Evolutionary conservation across 305 asterid species (phyloP), one percentile per base, ranked within the genome.

Genomic region (Striga hermonthica): DNA sequence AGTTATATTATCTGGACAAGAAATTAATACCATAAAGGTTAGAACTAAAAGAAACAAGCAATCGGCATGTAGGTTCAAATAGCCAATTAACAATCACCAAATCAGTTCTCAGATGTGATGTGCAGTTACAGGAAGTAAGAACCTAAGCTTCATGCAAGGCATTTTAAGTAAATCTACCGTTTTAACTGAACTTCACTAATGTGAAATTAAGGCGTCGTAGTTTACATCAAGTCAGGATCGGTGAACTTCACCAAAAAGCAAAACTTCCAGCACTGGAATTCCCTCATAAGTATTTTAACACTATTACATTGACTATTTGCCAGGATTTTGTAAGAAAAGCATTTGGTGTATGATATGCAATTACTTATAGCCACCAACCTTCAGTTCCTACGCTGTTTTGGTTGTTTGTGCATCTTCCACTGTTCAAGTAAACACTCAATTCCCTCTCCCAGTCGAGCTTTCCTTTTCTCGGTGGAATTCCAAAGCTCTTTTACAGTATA

Each of bases 401-500:
- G 63, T 65, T 74, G 78, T 76, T 64, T 86, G 60, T 6, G 54
- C 45, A 1, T 6, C 80, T 74, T 86, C 93, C 88, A 83, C 57
- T 74, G 80, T 34, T 75, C 79, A 6, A 84, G 41, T 36, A 79
- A 43, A 60, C 47, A 66, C 4, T 55, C 72, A 60, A 78, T 84
- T 54, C 82, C 89, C 63, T 89, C 97, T 1, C 59, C 71, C 36
- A 87, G 57, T 0, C 72, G 55, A n/a, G 76, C 88, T 73, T 67
- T 82, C 74, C 84, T 78, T 9, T 74, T 72, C 60, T 79, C 80
- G 7, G 38, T 72, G 41, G 50, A 10, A 68, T 87, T 82, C 97
- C 97, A 87, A 63, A 89, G 71, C 72, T 80, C 87, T 3, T 82
- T 61, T 8, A 86, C 75, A 4, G 94, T 86, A 66, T 79, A 85